A percentile compares a stretch with the other conserved stretches of the same genome.
Conservation (phyloP, 495 filamentous ascomycete species). For the Haplographium delicatum region DNA sequence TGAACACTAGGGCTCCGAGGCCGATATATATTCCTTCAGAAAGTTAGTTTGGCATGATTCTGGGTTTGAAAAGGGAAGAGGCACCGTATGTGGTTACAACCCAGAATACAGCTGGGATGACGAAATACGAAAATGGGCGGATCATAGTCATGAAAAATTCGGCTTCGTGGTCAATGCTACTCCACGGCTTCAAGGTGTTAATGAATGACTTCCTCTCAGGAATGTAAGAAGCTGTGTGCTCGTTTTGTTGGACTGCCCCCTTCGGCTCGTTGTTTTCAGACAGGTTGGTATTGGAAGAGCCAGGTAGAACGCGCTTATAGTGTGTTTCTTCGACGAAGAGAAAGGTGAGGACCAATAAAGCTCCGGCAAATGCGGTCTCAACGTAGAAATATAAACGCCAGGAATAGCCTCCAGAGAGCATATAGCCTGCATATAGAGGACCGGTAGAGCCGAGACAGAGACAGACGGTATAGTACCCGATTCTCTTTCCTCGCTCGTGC, state of each 20-base stretch:
- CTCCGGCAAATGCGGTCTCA: constrained; percentile 51
- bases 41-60: constrained; percentile 12
- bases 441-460: constrained; percentile 56
- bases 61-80: constrained; percentile 7
- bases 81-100: constrained; percentile 51
- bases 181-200: constrained; percentile 38
- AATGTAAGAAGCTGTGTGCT: constrained; percentile 13
- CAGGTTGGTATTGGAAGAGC: constrained; percentile 10
- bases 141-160: constrained; percentile 44
- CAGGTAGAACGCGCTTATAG: constrained; percentile 39
- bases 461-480: constrained; percentile 58
- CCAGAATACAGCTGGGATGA: constrained; percentile 54
- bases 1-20: constrained; percentile 52
- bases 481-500: constrained; percentile 52
- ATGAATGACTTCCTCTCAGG: constrained; percentile 38
- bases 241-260: constrained; percentile 17
- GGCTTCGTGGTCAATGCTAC: constrained; percentile 35
- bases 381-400: constrained; percentile 66
- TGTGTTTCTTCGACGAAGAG: constrained; percentile 58
- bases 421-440: constrained; percentile 57
- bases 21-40: constrained; percentile 50
- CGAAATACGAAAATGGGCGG: constrained; percentile 47
- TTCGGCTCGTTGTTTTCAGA: constrained; percentile 19
- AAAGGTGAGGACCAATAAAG: constrained; percentile 52
- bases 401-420: constrained; percentile 56